Evolutionary conservation across 352 stramenopile genomes (phyloP).

Genomic region (Blastocystis sp.): DNA sequence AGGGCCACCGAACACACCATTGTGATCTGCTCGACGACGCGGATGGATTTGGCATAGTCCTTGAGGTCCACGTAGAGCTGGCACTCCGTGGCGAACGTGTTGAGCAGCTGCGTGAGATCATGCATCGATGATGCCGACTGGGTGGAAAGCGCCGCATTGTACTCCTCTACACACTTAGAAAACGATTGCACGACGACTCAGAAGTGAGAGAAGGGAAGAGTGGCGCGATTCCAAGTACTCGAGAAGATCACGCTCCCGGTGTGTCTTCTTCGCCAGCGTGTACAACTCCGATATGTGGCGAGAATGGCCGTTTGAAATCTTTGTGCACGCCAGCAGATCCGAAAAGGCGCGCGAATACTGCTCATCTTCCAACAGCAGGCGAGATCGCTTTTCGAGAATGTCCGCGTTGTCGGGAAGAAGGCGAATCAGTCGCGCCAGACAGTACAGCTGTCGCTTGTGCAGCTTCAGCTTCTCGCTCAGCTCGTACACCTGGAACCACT

Average conservation of each 20-base stretch:
- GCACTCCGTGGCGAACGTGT: background rate
- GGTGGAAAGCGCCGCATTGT: too few species aligned
- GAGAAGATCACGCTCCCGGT: constrained; percentile 30
- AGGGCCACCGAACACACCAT: constrained; percentile 21
- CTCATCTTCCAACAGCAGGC: constrained; percentile 20
- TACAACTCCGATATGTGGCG: constrained; percentile 5
- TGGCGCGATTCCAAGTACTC: constrained; percentile 14
- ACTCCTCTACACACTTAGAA: background rate
- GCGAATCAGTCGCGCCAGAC: constrained; percentile 45
- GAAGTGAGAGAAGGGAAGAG: background rate
- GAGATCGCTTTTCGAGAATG: constrained; percentile 43
- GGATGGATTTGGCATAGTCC: constrained; percentile 36
- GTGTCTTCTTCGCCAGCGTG: background rate
- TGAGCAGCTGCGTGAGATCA: background rate
- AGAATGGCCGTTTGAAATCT: background rate
- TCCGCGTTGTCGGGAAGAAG: background rate
- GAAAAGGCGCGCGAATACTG: background rate
- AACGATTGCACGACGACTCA: background rate
- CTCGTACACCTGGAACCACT: constrained; percentile 49
- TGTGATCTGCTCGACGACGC: constrained; percentile 27
- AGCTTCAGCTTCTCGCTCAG: constrained; percentile 59
- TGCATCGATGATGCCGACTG: too few species aligned
- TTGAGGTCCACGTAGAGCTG: background rate
- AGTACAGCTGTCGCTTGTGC: constrained; percentile 52
- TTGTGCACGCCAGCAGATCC: constrained; percentile 3